Base-by-base conservation (phyloP, 768 basidiomycete genomes). In the Neoboletus brunneissimus region DNA sequence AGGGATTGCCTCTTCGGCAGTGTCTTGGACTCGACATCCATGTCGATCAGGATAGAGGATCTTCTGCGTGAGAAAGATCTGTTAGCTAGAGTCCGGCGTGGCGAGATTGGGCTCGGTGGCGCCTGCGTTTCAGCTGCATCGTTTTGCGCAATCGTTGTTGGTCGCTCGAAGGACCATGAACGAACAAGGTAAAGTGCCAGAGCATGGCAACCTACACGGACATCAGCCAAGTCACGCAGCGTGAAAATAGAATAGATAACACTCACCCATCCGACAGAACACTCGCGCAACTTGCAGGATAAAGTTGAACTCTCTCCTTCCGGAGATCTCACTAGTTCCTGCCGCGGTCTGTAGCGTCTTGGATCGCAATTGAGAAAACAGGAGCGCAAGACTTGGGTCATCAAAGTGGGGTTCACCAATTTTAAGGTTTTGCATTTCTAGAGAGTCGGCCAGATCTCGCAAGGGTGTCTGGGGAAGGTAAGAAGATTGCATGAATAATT, bases 261-360 rank as follows among this genome's bases (percentile, higher is more conserved):
- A 69, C 87, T 40, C 61, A 92, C 96, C 97, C 94, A 98, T 96
- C 56, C 92, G 79, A 65, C 90, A 93, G 63, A 98, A 94, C 9
- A 96, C 90, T 29, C 93, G 84, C 0, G 94, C 91, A 63, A 94
- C 93, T 73, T 98, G 95, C 29, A 95, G 76, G 11, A 99, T 92
- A 69, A 98, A 98, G 67, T 91, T 94, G 73, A 95, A 98, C 68
- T 99, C 96, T 13, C 86, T 84, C 44, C 82, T 81, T 18, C 89
- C 90, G 0, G 91, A 87, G 29, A 98, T 93, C 64, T 95, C 91
- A 63, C 87, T 93, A 0, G 91, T 93, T 15, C 96, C 96, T 68
- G 94, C 88, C 2, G 89, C 90, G 5, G 96, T 87, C 76, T 98
- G 96, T 27, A 98, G 74, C 0, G 94, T 94, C 76, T 90, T 95